Evolutionary conservation across 306 rosid genomes (phyloP).

Genomic region (Cucumis cinereus): DNA sequence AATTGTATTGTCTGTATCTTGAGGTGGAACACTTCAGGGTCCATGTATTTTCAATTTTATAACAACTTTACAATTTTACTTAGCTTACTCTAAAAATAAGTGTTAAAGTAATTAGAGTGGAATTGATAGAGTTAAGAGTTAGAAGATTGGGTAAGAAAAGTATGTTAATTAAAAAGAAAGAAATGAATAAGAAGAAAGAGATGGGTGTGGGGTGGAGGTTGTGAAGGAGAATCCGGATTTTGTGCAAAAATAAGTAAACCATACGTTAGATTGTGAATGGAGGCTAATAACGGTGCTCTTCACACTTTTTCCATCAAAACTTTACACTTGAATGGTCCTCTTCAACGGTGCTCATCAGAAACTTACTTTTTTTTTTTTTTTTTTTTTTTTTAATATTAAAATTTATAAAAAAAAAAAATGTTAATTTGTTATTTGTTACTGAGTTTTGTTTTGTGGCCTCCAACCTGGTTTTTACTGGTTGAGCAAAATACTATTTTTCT

Average conservation of each 20-base stretch:
- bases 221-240: conserved; percentile 30
- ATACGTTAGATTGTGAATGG: conserved; percentile 57
- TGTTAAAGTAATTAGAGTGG: too few relatives aligned
- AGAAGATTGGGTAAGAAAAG: too few relatives aligned
- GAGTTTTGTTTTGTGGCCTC: neutral
- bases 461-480: neutral
- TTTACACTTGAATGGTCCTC: conserved; percentile 35
- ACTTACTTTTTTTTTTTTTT: neutral
- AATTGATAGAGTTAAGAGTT: too few relatives aligned
- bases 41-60: too few relatives aligned
- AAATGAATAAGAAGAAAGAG: too few relatives aligned
- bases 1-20: too few relatives aligned
- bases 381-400: neutral
- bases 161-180: too few relatives aligned
- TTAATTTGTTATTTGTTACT: neutral
- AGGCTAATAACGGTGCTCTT: conserved; percentile 35
- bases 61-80: too few relatives aligned
- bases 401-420: neutral
- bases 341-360: conserved; percentile 41
- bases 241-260: conserved; percentile 30
- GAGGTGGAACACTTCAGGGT: too few relatives aligned
- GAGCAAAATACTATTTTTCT: neutral
- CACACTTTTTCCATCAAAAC: conserved; percentile 17
- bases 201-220: neutral
- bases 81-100: too few relatives aligned